These are phyloP conservation scores for Blastocystis sp. DNA, from an alignment of 352 stramenopile species.

Conservation along the genomic window DNA sequence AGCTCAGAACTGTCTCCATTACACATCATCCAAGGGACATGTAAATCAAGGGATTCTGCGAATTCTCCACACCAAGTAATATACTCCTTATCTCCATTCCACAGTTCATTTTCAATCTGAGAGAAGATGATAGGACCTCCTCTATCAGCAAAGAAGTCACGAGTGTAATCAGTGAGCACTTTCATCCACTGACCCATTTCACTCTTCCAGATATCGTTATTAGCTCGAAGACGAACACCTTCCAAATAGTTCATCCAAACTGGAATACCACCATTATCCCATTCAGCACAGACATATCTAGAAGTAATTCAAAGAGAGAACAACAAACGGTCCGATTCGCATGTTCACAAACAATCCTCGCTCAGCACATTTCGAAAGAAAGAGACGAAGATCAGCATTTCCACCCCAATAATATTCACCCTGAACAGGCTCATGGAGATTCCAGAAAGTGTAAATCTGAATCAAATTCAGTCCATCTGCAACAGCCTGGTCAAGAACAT, in stretches of 20 bases:
- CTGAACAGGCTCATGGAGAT: constrained; percentile 30
- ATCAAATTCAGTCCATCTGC: constrained; percentile 50
- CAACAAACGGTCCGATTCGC: constrained; percentile 16
- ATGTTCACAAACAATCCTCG: constrained; percentile 29
- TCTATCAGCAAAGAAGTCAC: constrained; percentile 38
- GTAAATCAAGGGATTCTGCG: neutral
- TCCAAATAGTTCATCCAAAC: constrained; percentile 30
- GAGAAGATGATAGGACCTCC: constrained; percentile 38
- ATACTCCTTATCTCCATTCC: constrained; percentile 16
- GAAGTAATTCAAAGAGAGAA: too few species aligned
- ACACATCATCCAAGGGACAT: constrained; percentile 43
- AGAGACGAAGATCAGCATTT: constrained; percentile 14
- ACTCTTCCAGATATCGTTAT: constrained; percentile 28
- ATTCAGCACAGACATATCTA: constrained; percentile 40
- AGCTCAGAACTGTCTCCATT: constrained; percentile 11
- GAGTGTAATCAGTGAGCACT: constrained; percentile 10
- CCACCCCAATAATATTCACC: constrained; percentile 32
- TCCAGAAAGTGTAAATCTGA: constrained; percentile 55
- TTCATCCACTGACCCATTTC: constrained; percentile 51
- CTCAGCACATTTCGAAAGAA: constrained; percentile 4
- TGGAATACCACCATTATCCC: constrained; percentile 52
- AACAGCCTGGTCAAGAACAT: constrained; percentile 25
- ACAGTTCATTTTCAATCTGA: constrained; percentile 44
- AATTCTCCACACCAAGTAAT: constrained; percentile 46
- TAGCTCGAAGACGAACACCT: constrained; percentile 20